phyloP scores from a whole-genome alignment of 1,139 yeast species.

The Sporopachydermia cereana region DNA sequence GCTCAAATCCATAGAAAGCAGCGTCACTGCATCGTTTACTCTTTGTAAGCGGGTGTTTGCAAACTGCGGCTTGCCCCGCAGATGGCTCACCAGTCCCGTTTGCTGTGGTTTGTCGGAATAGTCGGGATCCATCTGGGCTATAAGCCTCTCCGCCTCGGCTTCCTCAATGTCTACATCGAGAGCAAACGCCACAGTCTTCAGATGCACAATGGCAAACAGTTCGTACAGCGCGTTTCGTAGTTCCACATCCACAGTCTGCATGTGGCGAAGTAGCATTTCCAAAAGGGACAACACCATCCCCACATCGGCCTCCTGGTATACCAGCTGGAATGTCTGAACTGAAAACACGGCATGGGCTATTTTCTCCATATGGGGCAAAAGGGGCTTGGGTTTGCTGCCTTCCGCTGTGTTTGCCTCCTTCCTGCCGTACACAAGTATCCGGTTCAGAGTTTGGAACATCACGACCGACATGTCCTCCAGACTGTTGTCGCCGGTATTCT shows the following conservation, averaged over 20 bases:
- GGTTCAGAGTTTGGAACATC: neutral
- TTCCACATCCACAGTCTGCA: no score
- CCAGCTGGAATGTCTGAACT: constrained; percentile 2
- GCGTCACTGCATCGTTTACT: neutral
- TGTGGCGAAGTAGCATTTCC: neutral
- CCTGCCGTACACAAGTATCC: neutral
- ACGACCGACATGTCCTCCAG: neutral
- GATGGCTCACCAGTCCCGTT: no score
- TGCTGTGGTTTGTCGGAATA: neutral
- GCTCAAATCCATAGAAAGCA: neutral
- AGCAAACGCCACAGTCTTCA: neutral
- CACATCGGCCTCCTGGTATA: neutral
- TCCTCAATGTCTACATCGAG: neutral
- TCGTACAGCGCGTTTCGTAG: neutral
- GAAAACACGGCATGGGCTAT: neutral
- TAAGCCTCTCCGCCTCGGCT: no score
- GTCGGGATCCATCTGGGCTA: no score
- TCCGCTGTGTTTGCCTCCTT: neutral
- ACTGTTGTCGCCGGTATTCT: neutral
- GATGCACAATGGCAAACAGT: neutral
- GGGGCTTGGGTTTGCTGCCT: neutral
- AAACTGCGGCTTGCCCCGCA: no score
- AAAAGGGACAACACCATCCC: neutral
- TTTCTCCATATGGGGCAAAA: neutral
- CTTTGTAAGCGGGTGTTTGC: neutral